A percentile compares a stretch with the other conserved stretches of the same genome.
phyloP scores from a whole-genome alignment of 2,329 filamentous ascomycete genomes.

The Sclerotinia minor region DNA sequence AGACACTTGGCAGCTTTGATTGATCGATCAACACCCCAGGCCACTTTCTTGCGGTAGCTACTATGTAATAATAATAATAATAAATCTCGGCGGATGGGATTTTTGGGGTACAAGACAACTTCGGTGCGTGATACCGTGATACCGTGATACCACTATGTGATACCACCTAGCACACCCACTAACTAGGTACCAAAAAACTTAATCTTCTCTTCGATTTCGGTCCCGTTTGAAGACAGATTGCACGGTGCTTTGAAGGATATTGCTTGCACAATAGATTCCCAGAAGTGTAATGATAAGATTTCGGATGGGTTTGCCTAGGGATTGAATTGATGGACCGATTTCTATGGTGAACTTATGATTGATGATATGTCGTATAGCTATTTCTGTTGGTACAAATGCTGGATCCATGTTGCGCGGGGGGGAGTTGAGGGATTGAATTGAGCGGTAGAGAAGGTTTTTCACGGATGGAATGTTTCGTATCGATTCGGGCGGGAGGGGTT shows the following conservation, averaged over 20 bases:
- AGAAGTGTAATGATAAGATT: conserved; percentile 51
- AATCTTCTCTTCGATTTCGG: conserved; percentile 9
- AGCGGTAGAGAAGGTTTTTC: background rate
- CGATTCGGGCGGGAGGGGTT: too few relatives aligned
- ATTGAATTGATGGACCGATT: conserved; percentile 50
- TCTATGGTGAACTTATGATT: conserved; percentile 54
- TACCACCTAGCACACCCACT: background rate
- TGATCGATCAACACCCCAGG: background rate
- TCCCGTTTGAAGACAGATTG: conserved; percentile 39
- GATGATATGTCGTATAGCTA: conserved; percentile 49
- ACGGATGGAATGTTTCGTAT: background rate
- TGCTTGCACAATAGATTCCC: conserved; percentile 41
- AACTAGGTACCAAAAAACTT: too few relatives aligned
- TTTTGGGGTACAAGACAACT: background rate
- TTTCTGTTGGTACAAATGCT: conserved; percentile 45
- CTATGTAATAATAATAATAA: too few relatives aligned
- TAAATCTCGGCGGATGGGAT: background rate
- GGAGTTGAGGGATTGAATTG: background rate
- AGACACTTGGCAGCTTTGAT: conserved; percentile 17
- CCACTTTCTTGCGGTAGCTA: background rate
- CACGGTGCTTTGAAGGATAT: conserved; percentile 44
- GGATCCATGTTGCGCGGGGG: conserved; percentile 37
- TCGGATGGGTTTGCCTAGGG: conserved; percentile 52
- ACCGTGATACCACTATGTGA: background rate
- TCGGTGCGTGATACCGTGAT: too few relatives aligned